These are phyloP conservation scores for Ascosphaera apis DNA, from an alignment of 2,329 filamentous ascomycete genomes.

Conservation along the genomic window DNA sequence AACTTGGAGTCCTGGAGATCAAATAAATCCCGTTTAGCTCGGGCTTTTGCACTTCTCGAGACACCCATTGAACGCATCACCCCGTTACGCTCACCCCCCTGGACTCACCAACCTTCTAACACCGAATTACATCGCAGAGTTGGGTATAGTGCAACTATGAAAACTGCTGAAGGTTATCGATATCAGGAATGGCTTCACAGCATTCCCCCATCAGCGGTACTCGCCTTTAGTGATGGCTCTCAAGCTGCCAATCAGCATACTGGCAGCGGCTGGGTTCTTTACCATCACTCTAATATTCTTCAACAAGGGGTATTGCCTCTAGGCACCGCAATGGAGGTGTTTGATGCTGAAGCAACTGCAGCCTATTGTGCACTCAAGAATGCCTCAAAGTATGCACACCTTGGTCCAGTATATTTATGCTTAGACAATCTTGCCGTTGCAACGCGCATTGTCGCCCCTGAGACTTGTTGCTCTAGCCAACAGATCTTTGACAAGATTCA, in stretches of 20 bases:
- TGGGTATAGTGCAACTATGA: background rate
- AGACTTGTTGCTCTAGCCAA: slow-evolving; percentile 1
- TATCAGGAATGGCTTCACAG: background rate
- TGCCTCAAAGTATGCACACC: background rate
- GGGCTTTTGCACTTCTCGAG: background rate
- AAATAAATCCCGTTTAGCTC: background rate
- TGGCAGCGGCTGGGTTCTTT: slow-evolving; percentile 1
- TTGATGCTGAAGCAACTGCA: background rate
- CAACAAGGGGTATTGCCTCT: background rate
- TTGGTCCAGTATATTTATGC: background rate
- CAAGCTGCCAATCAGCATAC: background rate
- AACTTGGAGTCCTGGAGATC: background rate
- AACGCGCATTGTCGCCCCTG: background rate
- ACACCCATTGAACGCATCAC: background rate
- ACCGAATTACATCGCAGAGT: background rate
- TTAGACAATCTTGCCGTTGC: slow-evolving; percentile 1
- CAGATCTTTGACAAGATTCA: background rate
- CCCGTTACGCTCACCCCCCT: background rate
- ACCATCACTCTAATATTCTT: background rate
- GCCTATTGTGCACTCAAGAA: background rate
- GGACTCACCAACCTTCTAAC: background rate
- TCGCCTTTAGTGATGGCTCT: slow-evolving; percentile 1
- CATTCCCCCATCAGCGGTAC: background rate
- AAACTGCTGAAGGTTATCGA: background rate
- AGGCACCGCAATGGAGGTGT: background rate